These are phyloP conservation scores for Ailanthus altissimus DNA, from an alignment of 345 rosid species.

Conservation along the genomic window DNA sequence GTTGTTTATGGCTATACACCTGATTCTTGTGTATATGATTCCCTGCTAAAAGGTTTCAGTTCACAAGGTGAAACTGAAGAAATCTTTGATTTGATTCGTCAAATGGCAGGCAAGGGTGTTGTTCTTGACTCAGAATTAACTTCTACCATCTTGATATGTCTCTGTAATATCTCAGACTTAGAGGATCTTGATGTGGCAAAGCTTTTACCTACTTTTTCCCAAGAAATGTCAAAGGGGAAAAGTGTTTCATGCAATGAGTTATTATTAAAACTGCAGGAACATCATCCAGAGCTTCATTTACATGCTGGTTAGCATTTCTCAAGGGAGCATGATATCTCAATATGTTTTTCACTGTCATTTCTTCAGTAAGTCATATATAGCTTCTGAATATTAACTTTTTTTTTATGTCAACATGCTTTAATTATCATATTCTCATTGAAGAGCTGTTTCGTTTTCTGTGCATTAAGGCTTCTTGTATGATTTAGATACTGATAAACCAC, in stretches of 20 bases:
- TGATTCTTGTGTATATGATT: conserved; percentile 46
- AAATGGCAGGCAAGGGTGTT: conserved; percentile 52
- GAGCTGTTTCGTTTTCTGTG: not conserved
- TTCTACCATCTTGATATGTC: conserved; percentile 52
- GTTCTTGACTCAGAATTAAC: conserved; percentile 47
- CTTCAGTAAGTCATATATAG: not conserved
- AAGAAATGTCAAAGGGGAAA: conserved; percentile 26
- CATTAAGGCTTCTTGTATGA: not conserved
- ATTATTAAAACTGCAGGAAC: conserved; percentile 26
- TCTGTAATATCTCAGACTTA: conserved; percentile 42
- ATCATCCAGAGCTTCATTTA: conserved; percentile 20
- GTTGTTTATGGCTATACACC: conserved; percentile 55
- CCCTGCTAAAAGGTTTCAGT: conserved; percentile 54
- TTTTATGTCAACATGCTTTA: not conserved
- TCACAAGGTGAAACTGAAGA: conserved; percentile 50
- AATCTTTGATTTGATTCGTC: conserved; percentile 43
- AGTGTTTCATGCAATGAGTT: conserved; percentile 36
- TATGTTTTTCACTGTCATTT: not conserved
- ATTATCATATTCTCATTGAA: not conserved
- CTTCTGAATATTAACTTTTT: not conserved
- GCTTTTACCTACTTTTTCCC: conserved; percentile 47
- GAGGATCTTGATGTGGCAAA: conserved; percentile 32
- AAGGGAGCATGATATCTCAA: not conserved
- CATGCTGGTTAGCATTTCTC: conserved; percentile 21
- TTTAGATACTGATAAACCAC: not conserved